Conservation (phyloP, 140 eudicot genomes). For the Ambrosia hybrid region DNA sequence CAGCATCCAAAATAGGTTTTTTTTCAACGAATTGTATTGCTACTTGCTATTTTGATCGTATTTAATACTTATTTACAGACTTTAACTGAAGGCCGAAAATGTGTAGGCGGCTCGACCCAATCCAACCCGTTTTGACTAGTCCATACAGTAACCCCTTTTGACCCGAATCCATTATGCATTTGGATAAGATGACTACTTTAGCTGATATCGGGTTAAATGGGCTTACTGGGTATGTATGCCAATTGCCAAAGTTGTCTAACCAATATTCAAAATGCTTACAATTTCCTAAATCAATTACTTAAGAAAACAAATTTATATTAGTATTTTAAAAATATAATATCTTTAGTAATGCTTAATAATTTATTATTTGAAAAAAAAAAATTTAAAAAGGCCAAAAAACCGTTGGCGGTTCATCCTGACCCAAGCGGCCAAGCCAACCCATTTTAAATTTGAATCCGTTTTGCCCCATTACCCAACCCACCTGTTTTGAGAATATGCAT, state of each 20-base stretch:
- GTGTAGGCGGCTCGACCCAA: no score
- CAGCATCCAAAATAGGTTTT: no score
- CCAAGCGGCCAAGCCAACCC: background rate
- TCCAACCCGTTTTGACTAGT: no score
- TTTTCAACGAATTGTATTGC: no score
- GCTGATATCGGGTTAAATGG: no score
- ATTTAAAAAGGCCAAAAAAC: background rate
- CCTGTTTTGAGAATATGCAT: background rate
- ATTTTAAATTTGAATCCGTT: background rate
- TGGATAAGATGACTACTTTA: no score
- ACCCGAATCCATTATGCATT: no score
- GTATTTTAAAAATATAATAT: background rate
- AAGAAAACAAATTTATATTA: background rate
- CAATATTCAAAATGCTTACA: constrained; percentile 2
- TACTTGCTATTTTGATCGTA: no score
- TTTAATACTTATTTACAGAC: no score
- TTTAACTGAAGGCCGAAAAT: no score
- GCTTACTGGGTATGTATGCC: background rate
- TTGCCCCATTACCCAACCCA: background rate
- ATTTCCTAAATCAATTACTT: background rate
- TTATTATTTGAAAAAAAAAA: background rate
- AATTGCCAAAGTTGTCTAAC: background rate
- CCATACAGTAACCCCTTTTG: no score
- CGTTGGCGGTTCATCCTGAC: background rate
- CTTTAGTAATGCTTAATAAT: background rate